Base-by-base conservation (phyloP, 2,329 filamentous ascomycete species). In the Trichoderma hamatum region DNA sequence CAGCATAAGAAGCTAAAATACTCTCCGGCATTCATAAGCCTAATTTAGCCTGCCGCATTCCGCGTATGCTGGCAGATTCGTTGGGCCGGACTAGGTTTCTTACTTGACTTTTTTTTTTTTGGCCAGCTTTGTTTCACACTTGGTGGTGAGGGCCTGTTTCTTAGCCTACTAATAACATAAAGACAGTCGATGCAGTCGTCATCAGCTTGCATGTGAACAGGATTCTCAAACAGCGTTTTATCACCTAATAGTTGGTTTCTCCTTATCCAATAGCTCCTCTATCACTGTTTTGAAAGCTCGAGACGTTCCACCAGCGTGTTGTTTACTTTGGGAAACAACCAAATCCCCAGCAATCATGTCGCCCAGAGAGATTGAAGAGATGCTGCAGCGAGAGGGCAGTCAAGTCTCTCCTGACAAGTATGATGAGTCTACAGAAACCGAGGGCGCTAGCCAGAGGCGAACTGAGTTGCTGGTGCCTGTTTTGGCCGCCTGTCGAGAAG, bases 401-500 rank as follows among this genome's bases (percentile, higher is more conserved):
- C 73, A 74, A 2, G 70, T 73, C 34, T 71, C 72, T 2, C 71
- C 74, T 19, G 72, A 75, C 32, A 72, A 73, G 5, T 73, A 76
- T 19, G 76, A 78, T 34, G 76, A 77, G 26, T 70, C 70, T 1
- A 67, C 72, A 13, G 73, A 79, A 39, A 11, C 73, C 11, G 72
- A 70, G 14, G 76, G 71, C 21, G 71, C 70, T 10, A 68, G 62
- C 6, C 68, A 74, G 21, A 72, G 70, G 24, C 74, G 80, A n/a
- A 75, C 74, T 0, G 71, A 75, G 11, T 51, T 77, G 6, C 72
- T 87, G 19, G 74, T 75, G 10, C 75, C 76, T 0, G 79, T 86
- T 0, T 74, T 85, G 49, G 73, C 73, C 9, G 74, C 75, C 2
- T 81, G 82, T 19, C 77, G 80, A 59, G 73, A 82, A 21, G 76